Conservation (phyloP, 1,284 basidiomycete species). For the Puccinia novopanici region DNA sequence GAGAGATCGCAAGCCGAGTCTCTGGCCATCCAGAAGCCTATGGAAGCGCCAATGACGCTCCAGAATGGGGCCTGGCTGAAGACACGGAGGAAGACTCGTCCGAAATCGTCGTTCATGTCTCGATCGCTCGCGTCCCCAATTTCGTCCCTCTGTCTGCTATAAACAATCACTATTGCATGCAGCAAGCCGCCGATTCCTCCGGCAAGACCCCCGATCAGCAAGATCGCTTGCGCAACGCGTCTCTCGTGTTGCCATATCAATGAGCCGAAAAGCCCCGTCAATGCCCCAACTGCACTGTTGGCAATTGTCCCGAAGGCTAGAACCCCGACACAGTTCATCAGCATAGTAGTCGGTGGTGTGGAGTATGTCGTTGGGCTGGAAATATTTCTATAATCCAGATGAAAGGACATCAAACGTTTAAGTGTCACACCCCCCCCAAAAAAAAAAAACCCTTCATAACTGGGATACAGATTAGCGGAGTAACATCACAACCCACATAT, state of each 20-base stretch:
- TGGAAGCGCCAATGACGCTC: conserved; percentile 24
- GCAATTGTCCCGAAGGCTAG: conserved; percentile 33
- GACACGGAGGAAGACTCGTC: not conserved
- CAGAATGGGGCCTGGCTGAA: conserved; percentile 41
- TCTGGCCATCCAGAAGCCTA: conserved; percentile 31
- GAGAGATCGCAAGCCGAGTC: not conserved
- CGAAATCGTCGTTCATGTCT: conserved; percentile 11
- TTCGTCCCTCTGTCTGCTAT: not conserved
- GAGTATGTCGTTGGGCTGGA: not conserved
- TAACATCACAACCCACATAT: too few species aligned
- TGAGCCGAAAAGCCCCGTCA: conserved; percentile 43
- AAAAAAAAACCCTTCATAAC: too few species aligned
- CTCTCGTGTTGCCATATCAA: conserved; percentile 23
- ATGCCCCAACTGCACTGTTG: conserved; percentile 37
- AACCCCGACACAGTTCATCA: conserved; percentile 30
- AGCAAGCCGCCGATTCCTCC: conserved; percentile 42
- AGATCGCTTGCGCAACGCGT: not conserved
- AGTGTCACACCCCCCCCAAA: not conserved
- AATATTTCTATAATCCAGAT: not conserved
- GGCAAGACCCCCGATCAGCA: conserved; percentile 28
- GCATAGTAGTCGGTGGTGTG: not conserved
- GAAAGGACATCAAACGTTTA: not conserved
- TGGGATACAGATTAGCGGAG: too few species aligned
- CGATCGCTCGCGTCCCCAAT: conserved; percentile 11
- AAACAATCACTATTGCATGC: conserved; percentile 35